phyloP scores from a whole-genome alignment of 768 basidiomycete genomes.

The Suillus placidus region DNA sequence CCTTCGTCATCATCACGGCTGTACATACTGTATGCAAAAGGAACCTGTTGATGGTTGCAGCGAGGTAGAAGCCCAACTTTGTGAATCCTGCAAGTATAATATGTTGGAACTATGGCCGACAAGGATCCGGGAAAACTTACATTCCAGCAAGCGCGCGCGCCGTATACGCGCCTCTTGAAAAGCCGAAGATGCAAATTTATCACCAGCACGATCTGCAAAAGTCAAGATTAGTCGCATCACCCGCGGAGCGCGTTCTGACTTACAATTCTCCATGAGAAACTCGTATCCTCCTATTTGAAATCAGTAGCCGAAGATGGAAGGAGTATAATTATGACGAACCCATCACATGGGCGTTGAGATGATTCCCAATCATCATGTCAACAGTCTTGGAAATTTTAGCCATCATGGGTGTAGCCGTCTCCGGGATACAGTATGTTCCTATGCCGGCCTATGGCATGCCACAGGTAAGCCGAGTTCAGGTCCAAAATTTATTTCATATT shows the following conservation, averaged over 20 bases:
- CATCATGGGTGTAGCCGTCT: constrained; percentile 60
- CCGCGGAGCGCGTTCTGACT: constrained; percentile 18
- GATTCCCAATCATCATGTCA: constrained; percentile 62
- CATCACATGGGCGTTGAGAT: constrained; percentile 73
- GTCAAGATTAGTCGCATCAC: background rate
- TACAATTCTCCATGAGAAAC: constrained; percentile 79
- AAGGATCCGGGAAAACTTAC: constrained; percentile 39
- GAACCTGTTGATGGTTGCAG: constrained; percentile 74
- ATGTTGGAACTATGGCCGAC: background rate
- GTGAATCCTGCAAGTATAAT: constrained; percentile 50
- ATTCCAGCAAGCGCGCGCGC: constrained; percentile 75
- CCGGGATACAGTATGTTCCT: constrained; percentile 68
- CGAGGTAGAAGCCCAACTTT: constrained; percentile 73
- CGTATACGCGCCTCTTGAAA: constrained; percentile 77
- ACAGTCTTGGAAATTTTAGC: constrained; percentile 56
- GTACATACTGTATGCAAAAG: constrained; percentile 74
- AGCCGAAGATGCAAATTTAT: constrained; percentile 83
- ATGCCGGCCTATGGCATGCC: constrained; percentile 57
- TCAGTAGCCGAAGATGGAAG: background rate
- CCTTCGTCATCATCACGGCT: constrained; percentile 55
- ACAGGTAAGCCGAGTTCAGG: background rate
- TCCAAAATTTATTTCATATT: background rate
- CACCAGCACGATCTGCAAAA: constrained; percentile 62
- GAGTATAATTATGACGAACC: constrained; percentile 37
- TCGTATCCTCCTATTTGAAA: constrained; percentile 63